Evolutionary conservation across 2,329 filamentous ascomycete species (phyloP), one percentile per base, ranked within the genome.

Genomic region (Pyrenophora teres): DNA sequence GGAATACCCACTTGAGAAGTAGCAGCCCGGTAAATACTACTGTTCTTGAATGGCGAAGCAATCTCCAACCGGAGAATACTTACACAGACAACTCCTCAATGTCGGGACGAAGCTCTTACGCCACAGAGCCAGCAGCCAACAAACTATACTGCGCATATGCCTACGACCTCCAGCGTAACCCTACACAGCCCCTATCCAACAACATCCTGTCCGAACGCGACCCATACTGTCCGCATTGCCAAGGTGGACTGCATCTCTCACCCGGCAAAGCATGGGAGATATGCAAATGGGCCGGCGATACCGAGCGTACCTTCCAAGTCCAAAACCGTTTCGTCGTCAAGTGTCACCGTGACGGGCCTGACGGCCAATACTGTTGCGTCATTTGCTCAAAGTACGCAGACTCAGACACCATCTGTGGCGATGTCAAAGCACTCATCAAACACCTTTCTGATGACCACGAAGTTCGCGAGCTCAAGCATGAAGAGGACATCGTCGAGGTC

Each of bases 261-360:
- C 62, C 67, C 6, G 67, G 67, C 4, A 71, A 65, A 49, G 68
- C 71, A 1, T 73, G 71, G 71, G 71, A 73, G 42, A 57, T 73
- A 3, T 55, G 57, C 41, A 73, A 72, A 44, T 60, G 62, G 21
- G 65, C 69, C 16, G 59, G 60, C n/a, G 62, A 62, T n/a, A 54
- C 55, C 12, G 65, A 70, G 44, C 65, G 70, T n/a, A 63, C 58
- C 31, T 73, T 72, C 44, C 66, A 65, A 15, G 56, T 73, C 6
- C 59, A 62, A 4, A 73, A 71, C 43, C 69, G 70, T n/a, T 73
- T 72, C 30, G 67, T 71, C 0, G 69, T 72, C 13, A 73, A 73
- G 37, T 71, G 70, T 32, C 70, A 73, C 43, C 65, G 69, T 3
- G 59, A 62, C 10, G 61, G 66, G 9, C 62, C 61, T 2, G 68